These are phyloP conservation scores for Trypanosoma cruzi DNA, from an alignment of 208 protist genomes.

Conservation along the genomic window DNA sequence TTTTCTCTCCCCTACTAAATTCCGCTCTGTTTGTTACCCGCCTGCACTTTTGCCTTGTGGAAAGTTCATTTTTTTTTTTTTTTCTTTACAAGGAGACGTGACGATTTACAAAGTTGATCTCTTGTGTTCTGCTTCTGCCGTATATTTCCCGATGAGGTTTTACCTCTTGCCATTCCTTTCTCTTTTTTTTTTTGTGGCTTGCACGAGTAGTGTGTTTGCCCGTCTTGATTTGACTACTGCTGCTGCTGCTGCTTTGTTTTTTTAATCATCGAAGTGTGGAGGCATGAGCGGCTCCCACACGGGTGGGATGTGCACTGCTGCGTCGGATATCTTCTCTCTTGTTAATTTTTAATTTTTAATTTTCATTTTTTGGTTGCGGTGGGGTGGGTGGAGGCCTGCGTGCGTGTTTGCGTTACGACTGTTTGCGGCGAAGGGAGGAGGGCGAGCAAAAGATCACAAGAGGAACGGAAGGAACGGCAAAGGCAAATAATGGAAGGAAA, in stretches of 20 bases:
- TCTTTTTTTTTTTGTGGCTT: neutral
- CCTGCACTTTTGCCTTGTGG: neutral
- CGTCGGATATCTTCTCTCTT: too few relatives aligned
- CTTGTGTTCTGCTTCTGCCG: too few relatives aligned
- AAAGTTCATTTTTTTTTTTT: neutral
- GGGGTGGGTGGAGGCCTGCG: neutral
- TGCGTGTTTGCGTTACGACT: neutral
- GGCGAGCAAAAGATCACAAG: neutral
- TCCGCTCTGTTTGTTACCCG: neutral
- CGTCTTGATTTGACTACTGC: neutral
- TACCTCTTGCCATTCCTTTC: neutral
- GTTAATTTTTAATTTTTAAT: neutral
- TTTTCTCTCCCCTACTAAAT: neutral
- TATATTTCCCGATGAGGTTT: neutral
- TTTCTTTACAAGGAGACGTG: neutral
- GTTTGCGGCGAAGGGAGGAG: neutral
- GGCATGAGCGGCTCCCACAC: neutral
- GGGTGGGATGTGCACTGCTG: neutral
- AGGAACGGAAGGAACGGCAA: neutral
- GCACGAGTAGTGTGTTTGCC: neutral
- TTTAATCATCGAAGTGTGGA: neutral
- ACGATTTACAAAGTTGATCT: neutral
- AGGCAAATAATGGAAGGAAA: constrained; percentile 47
- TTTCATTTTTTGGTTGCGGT: neutral
- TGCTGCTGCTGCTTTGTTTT: neutral